phyloP scores from a whole-genome alignment of 768 basidiomycete genomes.

The Infundibulicybe gibba region DNA sequence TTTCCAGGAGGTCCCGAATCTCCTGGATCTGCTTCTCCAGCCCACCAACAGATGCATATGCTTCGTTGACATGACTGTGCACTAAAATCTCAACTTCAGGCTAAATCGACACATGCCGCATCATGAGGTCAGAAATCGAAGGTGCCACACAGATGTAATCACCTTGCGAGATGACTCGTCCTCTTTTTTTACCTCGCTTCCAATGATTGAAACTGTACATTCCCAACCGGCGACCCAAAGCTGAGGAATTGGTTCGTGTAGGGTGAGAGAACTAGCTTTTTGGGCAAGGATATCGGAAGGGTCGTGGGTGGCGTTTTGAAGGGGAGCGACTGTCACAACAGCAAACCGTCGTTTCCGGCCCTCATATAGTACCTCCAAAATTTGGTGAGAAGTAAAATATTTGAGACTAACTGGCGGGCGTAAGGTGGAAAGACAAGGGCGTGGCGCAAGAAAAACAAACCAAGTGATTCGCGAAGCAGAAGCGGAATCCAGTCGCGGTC shows the following conservation, averaged over 20 bases:
- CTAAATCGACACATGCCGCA: conserved; percentile 22
- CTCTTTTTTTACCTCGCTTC: conserved; percentile 16
- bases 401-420: conserved; percentile 62
- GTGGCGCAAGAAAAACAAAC: conserved; percentile 33
- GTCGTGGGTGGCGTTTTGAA: conserved; percentile 13
- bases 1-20: conserved; percentile 82
- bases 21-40: conserved; percentile 82
- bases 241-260: conserved; percentile 28
- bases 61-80: conserved; percentile 40
- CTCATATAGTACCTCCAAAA: conserved; percentile 64
- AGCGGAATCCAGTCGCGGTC: conserved; percentile 66
- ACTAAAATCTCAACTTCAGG: conserved; percentile 44
- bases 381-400: conserved; percentile 59
- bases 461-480: conserved; percentile 62
- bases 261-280: conserved; percentile 40
- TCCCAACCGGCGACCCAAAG: conserved; percentile 74
- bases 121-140: conserved; percentile 3
- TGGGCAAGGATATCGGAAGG: conserved; percentile 29
- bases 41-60: conserved; percentile 87
- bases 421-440: conserved; percentile 6
- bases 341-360: conserved; percentile 52
- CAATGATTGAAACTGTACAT: conserved; percentile 44
- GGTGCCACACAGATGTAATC: conserved; percentile 5
- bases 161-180: conserved; percentile 27
- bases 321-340: conserved; percentile 41